phyloP scores from a whole-genome alignment of 805 yeast species.

The Starmerella sirachaensis region DNA sequence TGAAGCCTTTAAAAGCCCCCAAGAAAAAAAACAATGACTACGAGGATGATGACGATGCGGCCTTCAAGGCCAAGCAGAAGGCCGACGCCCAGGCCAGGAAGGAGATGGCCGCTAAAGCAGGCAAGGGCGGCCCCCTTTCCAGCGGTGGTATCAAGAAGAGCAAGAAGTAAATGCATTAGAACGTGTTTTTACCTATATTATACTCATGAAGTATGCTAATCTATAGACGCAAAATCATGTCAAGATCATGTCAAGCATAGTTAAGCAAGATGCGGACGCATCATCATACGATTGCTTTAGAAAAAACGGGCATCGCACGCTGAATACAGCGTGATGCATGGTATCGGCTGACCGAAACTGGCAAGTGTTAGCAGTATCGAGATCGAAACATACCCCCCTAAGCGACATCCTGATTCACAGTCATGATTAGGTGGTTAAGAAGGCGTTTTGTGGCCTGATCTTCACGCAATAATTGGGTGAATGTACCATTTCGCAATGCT shows the following conservation, averaged over 20 bases:
- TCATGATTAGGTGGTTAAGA: slow-evolving; percentile 65
- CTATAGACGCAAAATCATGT: no score
- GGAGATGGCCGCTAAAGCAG: slow-evolving; percentile 75
- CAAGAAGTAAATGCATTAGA: no score
- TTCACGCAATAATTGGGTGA: slow-evolving; percentile 64
- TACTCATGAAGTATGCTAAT: no score
- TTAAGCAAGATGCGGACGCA: neutral
- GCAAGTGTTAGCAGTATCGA: no score
- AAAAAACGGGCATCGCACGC: neutral
- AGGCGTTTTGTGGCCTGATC: slow-evolving; percentile 83
- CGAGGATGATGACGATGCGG: slow-evolving; percentile 74
- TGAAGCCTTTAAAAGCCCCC: slow-evolving; percentile 75
- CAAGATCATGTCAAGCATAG: neutral
- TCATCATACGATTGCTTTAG: neutral
- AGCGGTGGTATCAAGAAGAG: slow-evolving; percentile 94
- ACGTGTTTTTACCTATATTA: no score
- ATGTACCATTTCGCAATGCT: slow-evolving; percentile 77
- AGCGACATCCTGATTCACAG: slow-evolving; percentile 30
- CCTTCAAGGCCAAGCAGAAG: slow-evolving; percentile 86
- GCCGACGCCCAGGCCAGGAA: slow-evolving; percentile 91
- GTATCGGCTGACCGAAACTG: neutral
- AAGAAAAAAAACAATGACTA: slow-evolving; percentile 72
- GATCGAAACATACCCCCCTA: neutral
- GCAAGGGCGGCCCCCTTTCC: slow-evolving; percentile 80
- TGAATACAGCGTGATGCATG: neutral